phyloP scores from a whole-genome alignment of 2,329 filamentous ascomycete genomes.

The Alternaria tenuissima region DNA sequence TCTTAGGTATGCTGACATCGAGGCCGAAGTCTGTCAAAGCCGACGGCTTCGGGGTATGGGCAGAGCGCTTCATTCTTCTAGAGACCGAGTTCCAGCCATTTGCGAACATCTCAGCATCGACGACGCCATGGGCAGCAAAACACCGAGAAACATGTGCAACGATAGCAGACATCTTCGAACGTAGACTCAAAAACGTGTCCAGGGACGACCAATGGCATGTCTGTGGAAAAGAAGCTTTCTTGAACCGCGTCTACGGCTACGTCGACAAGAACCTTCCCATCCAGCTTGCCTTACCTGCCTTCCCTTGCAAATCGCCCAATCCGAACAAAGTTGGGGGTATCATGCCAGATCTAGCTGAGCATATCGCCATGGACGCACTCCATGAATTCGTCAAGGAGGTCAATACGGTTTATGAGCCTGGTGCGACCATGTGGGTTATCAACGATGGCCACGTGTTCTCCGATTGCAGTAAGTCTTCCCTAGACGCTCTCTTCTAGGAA shows the following conservation, averaged over 20 bases:
- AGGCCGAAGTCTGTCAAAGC: conserved; percentile 32
- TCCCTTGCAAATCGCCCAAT: conserved; percentile 70
- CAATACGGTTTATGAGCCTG: conserved; percentile 51
- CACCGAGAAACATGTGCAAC: background rate
- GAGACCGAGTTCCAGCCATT: conserved; percentile 40
- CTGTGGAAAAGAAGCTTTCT: conserved; percentile 33
- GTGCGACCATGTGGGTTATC: conserved; percentile 54
- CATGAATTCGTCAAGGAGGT: conserved; percentile 54
- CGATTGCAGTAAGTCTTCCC: conserved; percentile 50
- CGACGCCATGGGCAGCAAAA: conserved; percentile 29
- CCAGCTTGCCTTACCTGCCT: conserved; percentile 60
- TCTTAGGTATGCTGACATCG: conserved; percentile 34
- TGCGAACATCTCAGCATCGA: conserved; percentile 24
- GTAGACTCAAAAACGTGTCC: conserved; percentile 39
- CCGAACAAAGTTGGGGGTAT: conserved; percentile 62
- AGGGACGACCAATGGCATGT: conserved; percentile 40
- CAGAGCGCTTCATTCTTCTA: conserved; percentile 40
- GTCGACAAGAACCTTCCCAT: conserved; percentile 38
- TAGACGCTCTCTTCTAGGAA: too few relatives aligned
- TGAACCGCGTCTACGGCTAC: conserved; percentile 38
- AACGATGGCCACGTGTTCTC: conserved; percentile 55
- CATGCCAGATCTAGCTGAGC: conserved; percentile 55
- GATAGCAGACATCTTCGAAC: conserved; percentile 41
- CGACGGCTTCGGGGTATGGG: conserved; percentile 31
- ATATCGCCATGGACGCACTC: conserved; percentile 53